These are phyloP conservation scores for Aspergillus fischeri DNA, from an alignment of 2,329 filamentous ascomycete species.

Conservation along the genomic window DNA sequence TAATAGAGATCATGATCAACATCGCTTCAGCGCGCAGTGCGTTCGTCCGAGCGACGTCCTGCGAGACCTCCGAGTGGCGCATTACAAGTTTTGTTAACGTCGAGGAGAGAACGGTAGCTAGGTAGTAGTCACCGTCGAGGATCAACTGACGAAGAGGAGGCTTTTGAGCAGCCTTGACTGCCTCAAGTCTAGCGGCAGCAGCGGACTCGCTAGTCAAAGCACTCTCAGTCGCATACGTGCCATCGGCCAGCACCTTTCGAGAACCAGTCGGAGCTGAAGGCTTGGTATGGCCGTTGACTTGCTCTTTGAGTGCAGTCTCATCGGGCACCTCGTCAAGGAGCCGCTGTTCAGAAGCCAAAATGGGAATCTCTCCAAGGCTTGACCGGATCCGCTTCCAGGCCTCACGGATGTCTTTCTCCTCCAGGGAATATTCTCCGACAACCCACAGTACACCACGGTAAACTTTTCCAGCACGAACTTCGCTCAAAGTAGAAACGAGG, in stretches of 20 bases:
- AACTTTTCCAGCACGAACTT: constrained; percentile 94
- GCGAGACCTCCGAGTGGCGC: constrained; percentile 90
- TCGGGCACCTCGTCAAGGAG: constrained; percentile 78
- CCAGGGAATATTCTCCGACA: constrained; percentile 91
- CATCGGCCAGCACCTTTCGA: constrained; percentile 87
- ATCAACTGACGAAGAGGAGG: constrained; percentile 92
- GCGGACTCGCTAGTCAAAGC: constrained; percentile 90
- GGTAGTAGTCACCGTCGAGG: constrained; percentile 93
- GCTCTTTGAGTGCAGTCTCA: constrained; percentile 60
- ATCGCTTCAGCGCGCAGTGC: constrained; percentile 93
- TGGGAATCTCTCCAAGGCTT: constrained; percentile 93
- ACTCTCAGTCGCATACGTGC: constrained; percentile 95
- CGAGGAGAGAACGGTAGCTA: constrained; percentile 90
- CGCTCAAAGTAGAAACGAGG: constrained; percentile 81
- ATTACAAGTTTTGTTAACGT: constrained; percentile 97
- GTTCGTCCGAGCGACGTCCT: constrained; percentile 82
- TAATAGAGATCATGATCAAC: constrained; percentile 99
- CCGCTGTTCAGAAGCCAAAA: constrained; percentile 89
- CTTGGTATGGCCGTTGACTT: constrained; percentile 78
- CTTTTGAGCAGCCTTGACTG: constrained; percentile 95
- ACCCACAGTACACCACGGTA: constrained; percentile 97
- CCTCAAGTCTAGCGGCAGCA: constrained; percentile 85
- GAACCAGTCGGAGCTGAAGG: constrained; percentile 73
- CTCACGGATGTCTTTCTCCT: constrained; percentile 89
- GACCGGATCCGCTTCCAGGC: constrained; percentile 95